Evolutionary conservation across 2,329 filamentous ascomycete species (phyloP), one percentile per base, ranked within the genome.

Genomic region (Teratosphaeria destructans): DNA sequence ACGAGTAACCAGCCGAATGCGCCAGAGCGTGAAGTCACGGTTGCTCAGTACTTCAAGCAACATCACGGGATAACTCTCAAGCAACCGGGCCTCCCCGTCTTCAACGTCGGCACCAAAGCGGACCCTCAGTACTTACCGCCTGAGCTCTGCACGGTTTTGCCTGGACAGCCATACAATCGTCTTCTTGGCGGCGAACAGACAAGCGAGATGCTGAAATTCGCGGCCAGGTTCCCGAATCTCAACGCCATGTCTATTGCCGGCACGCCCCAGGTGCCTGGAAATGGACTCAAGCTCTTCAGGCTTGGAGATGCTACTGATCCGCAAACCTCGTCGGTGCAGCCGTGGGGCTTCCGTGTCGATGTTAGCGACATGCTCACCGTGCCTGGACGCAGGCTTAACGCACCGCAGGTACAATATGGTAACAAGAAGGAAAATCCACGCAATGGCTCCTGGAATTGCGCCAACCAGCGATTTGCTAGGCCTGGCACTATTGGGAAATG

Each of bases 201-300:
- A 0, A 77, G 80, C 0, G 67, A 75, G 0, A 92, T 94, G 89
- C 84, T 93, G 54, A 74, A 75, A 0, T 89, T 90, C 69, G 87
- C 90, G 1, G 89, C 87, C 59, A 81, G 87, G 3, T 75, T 75
- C 0, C 89, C 89, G 0, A 78, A 79, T 1, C 75, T 80, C 5
- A 95, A 93, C 64, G 88, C 85, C 0, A 69, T 78, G 1, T 87
- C 85, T 0, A 87, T 94, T 65, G 78, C 66, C 43, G 71, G 70
- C 19, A 67, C 62, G 62, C 35, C 62, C 0, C 53, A 55, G 0
- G 43, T 23, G 8, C 64, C 81, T 1, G 78, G 71, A 0, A 78
- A 79, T 8, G 87, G 83, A 2, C 79, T 84, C 27, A 63, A 75
- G 19, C 75, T 83, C 5, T 77, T 93, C 26, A 81, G 81, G 1